phyloP scores from a whole-genome alignment of 2,329 filamentous ascomycete species.

The Arthrinium phaeospermum region DNA sequence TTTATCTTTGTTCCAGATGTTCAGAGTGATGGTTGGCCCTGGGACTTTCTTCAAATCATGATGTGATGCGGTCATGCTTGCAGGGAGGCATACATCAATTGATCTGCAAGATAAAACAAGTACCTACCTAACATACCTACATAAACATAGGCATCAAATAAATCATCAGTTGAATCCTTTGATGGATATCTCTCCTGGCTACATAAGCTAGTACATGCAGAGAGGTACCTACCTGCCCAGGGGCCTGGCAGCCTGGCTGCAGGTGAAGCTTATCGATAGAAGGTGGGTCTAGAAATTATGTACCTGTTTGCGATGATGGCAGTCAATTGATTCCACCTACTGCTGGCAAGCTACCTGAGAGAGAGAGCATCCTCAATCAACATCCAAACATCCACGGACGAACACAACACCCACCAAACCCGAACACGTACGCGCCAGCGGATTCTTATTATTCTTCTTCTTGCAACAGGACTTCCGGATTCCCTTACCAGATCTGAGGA shows the following conservation, averaged over 20 bases:
- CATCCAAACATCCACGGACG: not conserved
- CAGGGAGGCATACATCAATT: not conserved
- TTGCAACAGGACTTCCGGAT: not conserved
- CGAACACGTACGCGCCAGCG: not conserved
- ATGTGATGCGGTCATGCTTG: not conserved
- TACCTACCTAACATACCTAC: too few relatives aligned
- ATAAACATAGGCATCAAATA: too few relatives aligned
- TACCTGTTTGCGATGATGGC: slow-evolving; percentile 4
- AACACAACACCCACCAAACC: not conserved
- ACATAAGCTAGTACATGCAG: not conserved
- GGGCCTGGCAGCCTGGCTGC: not conserved
- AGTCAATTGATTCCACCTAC: not conserved
- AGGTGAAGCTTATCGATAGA: slow-evolving; percentile 14
- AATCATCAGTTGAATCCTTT: too few relatives aligned
- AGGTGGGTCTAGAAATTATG: slow-evolving; percentile 8
- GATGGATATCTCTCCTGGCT: not conserved
- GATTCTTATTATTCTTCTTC: not conserved
- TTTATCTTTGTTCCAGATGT: not conserved
- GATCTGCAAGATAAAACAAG: not conserved
- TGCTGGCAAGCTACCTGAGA: not conserved
- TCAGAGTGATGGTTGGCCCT: not conserved
- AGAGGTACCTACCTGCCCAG: not conserved
- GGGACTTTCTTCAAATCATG: not conserved
- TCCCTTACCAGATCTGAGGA: not conserved
- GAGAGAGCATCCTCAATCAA: not conserved